Evolutionary conservation across 139 green algal genomes (phyloP), one percentile per base, ranked within the genome.

Genomic region (Dunaliella sp.): DNA sequence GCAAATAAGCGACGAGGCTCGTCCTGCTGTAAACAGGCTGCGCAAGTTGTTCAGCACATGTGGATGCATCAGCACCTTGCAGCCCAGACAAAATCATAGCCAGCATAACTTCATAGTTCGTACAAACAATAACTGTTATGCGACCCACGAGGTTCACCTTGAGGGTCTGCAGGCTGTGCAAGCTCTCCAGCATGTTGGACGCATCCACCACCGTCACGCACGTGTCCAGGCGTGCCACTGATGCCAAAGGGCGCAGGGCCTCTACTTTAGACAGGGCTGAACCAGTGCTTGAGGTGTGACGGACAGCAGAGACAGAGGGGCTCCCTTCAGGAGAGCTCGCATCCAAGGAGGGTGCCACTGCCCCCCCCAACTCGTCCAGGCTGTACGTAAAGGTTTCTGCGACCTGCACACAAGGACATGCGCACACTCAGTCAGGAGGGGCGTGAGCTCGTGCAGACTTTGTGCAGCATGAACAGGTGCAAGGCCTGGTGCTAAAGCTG

Each of bases 141-240:
- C n/a, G n/a, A n/a, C n/a, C n/a, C 38, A 57, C 35, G 57, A 85
- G 30, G 34, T 34, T 80, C 81, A 80, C 86, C 80, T 74, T 81
- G 75, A 79, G 57, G 33, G 72, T 81, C 35, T 81, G 83, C 83
- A 74, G 26, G 83, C 72, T 86, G 32, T 91, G 80, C 58, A 95
- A 48, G 80, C 93, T 93, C 33, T 87, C 34, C 81, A 90, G 80
- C 32, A 96, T 74, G 72, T 90, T 90, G 58, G 81, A 77, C 2
- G 92, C 91, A 75, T 95, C 94, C 79, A 97, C 91, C 24, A 97
- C 94, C 1, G 94, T 97, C 22, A 96, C 93, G 35, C 90, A 93
- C 26, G 92, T 94, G 87, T 96, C 93, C 81, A 95, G 84, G 0
- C 81, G 88, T 0, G 92, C 89, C 38, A 95, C 83, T 65, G 93